A percentile compares a stretch with the other conserved stretches of the same genome.
phyloP scores from a whole-genome alignment of 208 protist species.

The Acanthamoeba divionensis region DNA sequence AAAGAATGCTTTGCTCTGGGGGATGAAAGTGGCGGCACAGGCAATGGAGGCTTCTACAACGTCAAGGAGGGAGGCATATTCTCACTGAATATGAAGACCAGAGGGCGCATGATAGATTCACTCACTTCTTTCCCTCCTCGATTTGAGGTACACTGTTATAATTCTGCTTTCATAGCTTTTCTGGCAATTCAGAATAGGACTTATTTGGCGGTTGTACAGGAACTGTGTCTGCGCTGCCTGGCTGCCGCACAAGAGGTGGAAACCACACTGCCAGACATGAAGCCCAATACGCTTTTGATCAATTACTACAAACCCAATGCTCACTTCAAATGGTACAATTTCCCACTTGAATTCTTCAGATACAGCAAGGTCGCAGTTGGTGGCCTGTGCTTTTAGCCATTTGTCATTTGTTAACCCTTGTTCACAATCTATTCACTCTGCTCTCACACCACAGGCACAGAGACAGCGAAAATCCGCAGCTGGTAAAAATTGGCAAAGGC shows the following conservation, averaged over 20 bases:
- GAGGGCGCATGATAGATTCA: constrained; percentile 6
- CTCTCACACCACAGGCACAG: not conserved
- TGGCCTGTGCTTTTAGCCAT: not conserved
- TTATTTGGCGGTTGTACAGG: not conserved
- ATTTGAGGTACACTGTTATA: not conserved
- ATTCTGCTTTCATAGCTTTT: not conserved
- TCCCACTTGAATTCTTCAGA: not conserved
- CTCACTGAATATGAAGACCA: constrained; percentile 24
- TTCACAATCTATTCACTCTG: not conserved
- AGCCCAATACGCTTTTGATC: not conserved
- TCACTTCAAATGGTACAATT: constrained; percentile 6
- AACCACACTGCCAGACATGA: not conserved
- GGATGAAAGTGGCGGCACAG: not conserved
- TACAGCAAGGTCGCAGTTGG: not conserved
- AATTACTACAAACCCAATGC: constrained; percentile 1
- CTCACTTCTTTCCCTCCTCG: not conserved
- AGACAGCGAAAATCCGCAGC: constrained; percentile 46
- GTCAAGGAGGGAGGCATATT: not conserved
- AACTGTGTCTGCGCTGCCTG: not conserved
- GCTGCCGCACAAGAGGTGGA: not conserved
- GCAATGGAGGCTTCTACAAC: not conserved
- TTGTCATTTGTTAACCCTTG: not conserved
- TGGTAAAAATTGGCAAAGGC: not conserved
- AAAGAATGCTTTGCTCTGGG: not conserved
- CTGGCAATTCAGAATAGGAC: not conserved